A percentile compares a stretch with the other conserved stretches of the same genome.
phyloP scores from a whole-genome alignment of 1,284 basidiomycete species.

The Rhodofomes roseus region DNA sequence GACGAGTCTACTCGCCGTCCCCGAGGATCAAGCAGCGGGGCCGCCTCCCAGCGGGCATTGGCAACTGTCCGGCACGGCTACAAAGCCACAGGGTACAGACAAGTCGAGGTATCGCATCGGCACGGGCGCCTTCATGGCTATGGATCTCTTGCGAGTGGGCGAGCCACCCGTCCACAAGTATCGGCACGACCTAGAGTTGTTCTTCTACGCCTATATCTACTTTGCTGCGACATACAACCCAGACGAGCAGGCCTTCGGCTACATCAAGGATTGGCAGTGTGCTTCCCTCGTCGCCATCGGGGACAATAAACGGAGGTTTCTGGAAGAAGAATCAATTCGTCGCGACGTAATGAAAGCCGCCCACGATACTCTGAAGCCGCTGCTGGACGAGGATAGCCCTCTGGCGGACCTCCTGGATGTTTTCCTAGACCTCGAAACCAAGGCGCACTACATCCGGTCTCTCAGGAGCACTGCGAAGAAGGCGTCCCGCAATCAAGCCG shows the following conservation, averaged over 20 bases:
- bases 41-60: too few species aligned
- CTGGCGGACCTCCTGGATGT: too few species aligned
- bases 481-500: neutral
- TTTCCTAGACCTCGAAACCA: too few species aligned
- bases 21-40: too few species aligned
- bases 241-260: neutral
- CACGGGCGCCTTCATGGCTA: constrained; percentile 27
- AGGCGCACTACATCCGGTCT: too few species aligned
- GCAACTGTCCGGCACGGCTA: too few species aligned
- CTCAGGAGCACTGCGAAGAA: neutral
- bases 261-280: neutral
- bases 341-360: neutral
- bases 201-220: constrained; percentile 22
- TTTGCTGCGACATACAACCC: neutral
- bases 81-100: neutral
- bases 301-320: neutral
- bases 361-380: neutral
- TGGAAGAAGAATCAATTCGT: neutral
- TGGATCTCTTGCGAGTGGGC: constrained; percentile 15
- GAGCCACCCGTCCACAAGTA: constrained; percentile 20
- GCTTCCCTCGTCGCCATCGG: neutral
- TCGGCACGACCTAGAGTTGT: constrained; percentile 30
- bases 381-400: neutral
- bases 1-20: too few species aligned
- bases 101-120: constrained; percentile 17